Base-by-base conservation (phyloP, 2,329 filamentous ascomycete species). In the Juglanconis oblonga region DNA sequence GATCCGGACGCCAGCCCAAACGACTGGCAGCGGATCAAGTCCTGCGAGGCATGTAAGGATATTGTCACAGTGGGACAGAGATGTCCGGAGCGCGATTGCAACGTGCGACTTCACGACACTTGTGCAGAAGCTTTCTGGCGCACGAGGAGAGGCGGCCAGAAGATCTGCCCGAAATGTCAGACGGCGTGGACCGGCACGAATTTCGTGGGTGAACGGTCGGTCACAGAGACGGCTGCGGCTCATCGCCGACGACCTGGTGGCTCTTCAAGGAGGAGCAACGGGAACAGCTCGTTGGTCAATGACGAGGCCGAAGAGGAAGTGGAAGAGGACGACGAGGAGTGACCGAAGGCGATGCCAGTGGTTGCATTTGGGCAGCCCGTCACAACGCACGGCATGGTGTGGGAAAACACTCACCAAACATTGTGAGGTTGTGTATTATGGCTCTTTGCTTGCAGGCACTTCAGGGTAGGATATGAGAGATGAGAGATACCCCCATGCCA, bases 11-110 rank as follows among this genome's bases (percentile, higher is more conserved):
- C 80, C 1, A 85, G 85, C 9, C 75, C 78, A 1, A 74, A 77
- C n/a, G 85, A 85, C 38, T 86, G 83, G 79, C 83, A 91, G 70
- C 86, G 87, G 64, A 90, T 99, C 71, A 96, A 95, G 76, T 86
- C 87, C 64, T 99, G 95, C 72, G 85, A 89, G 69, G 92, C 91
- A 0, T 99, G 95, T 74, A 90, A 87, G 72, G 92, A 97, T 65
- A 89, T 98, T 63, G 85, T 98, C 45, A 99, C 94, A 0, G 78
- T 89, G 64, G 92, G 93, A 0, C 84, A 92, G 79, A 83, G 93
- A 57, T 97, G 93, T 74, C 73, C 80, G 2, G 82, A 89, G 62
- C 75, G 82, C 42, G 81, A 86, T 24, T 97, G 93, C 71, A 78
- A 75, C 35, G 81, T 87, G 10, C 81, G 93, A 10, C 73, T 97